phyloP scores from a whole-genome alignment of 202 grass and related monocot genomes.

The Carex arenaria region DNA sequence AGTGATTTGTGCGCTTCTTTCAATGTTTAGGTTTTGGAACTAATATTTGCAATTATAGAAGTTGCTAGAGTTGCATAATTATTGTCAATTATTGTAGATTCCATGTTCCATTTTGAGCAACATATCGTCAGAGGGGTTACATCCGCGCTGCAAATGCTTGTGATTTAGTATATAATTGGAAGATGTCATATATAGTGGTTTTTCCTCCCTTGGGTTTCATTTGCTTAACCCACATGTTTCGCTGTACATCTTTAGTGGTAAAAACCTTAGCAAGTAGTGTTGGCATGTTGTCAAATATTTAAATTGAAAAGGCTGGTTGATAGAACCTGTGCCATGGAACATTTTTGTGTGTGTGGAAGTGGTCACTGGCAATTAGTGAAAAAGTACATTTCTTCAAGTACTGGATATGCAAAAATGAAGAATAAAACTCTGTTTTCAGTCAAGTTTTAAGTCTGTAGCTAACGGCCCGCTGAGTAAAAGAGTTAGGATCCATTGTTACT shows the following conservation, averaged over 20 bases:
- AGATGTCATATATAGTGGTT: background rate
- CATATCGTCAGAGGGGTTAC: background rate
- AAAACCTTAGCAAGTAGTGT: background rate
- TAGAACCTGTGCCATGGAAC: background rate
- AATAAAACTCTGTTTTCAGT: background rate
- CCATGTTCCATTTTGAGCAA: background rate
- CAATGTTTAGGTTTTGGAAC: background rate
- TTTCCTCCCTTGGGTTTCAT: background rate
- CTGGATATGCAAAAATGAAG: background rate
- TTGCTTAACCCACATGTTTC: background rate
- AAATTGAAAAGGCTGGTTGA: background rate
- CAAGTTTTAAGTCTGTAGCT: too few species aligned
- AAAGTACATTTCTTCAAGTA: background rate
- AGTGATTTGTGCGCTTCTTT: constrained; percentile 12
- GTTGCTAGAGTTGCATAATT: constrained; percentile 12
- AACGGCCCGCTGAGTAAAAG: too few species aligned
- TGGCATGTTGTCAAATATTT: background rate
- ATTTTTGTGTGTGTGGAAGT: background rate
- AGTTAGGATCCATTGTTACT: too few species aligned
- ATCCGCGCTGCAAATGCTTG: background rate
- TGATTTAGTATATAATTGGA: background rate
- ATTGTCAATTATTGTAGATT: constrained; percentile 10
- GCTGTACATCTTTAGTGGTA: background rate
- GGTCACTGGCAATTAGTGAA: background rate
- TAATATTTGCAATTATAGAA: background rate